Percentiles rank a stretch among this genome's conserved stretches.
Conservation (phyloP, 164 flowering plant genomes). For the Piper longum region DNA sequence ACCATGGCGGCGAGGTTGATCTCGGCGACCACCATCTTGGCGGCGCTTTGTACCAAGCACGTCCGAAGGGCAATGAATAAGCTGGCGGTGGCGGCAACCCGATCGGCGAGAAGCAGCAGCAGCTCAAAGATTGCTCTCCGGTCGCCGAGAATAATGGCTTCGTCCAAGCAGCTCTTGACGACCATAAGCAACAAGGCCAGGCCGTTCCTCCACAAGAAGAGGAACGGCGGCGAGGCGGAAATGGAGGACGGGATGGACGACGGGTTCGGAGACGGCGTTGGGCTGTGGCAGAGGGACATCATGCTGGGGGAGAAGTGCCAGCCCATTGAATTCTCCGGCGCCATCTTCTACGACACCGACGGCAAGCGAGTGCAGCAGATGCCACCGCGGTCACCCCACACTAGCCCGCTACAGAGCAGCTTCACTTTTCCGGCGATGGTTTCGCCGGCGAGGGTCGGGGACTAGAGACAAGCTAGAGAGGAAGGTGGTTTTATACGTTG, state of each 20-base stretch:
- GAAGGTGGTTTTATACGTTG: no score
- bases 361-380: constrained; percentile 36
- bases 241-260: constrained; percentile 2
- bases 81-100: neutral
- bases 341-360: constrained; percentile 39
- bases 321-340: constrained; percentile 71
- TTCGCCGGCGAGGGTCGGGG: neutral
- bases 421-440: constrained; percentile 6
- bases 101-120: neutral
- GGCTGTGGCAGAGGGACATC: constrained; percentile 49
- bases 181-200: constrained; percentile 35
- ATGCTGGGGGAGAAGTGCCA: constrained; percentile 68
- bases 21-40: constrained; percentile 18
- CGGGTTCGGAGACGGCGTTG: constrained; percentile 27
- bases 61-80: constrained; percentile 12
- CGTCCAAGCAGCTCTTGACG: constrained; percentile 31
- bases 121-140: constrained; percentile 4
- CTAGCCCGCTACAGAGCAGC: constrained; percentile 3
- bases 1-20: constrained; percentile 20
- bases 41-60: constrained; percentile 31
- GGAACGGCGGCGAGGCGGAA: neutral
- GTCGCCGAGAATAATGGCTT: constrained; percentile 8
- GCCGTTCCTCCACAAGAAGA: constrained; percentile 13
- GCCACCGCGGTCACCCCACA: constrained; percentile 36
- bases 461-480: neutral